These are phyloP conservation scores for Saturnispora besseyi DNA, from an alignment of 805 yeast species.

Conservation along the genomic window DNA sequence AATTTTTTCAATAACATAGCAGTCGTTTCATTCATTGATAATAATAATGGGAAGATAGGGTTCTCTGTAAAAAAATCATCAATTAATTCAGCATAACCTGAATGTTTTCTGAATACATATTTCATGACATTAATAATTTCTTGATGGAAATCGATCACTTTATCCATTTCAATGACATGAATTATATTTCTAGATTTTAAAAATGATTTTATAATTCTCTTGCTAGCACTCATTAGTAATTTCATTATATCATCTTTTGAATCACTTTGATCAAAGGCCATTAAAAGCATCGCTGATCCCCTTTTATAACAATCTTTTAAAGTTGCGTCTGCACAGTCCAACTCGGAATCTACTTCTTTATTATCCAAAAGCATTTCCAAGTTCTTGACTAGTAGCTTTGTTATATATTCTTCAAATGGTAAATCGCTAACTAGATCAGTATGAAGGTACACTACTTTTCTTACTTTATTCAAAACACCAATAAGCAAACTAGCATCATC, in stretches of 20 bases:
- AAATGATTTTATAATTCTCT: neutral
- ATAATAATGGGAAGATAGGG: conserved; percentile 23
- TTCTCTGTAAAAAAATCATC: conserved; percentile 19
- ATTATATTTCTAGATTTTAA: neutral
- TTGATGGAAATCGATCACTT: conserved; percentile 5
- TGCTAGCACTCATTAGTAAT: neutral
- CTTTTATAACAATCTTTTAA: neutral
- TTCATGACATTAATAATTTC: conserved; percentile 6
- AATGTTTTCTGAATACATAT: conserved; percentile 8
- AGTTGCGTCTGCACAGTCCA: neutral
- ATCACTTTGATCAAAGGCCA: conserved; percentile 2
- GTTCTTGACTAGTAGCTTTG: neutral
- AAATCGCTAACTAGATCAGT: neutral
- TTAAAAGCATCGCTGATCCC: conserved; percentile 1
- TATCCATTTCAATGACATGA: conserved; percentile 3
- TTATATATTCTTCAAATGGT: neutral
- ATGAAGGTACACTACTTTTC: conserved; percentile 6
- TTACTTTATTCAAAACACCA: conserved; percentile 7
- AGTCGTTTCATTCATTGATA: conserved; percentile 12
- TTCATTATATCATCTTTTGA: conserved; percentile 5
- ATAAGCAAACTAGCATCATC: conserved; percentile 6
- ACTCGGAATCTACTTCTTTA: neutral
- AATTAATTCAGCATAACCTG: conserved; percentile 8
- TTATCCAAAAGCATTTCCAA: neutral
- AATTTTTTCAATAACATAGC: neutral